Percentiles rank a stretch among this genome's conserved stretches.
Conservation (phyloP, 768 basidiomycete genomes). For the Psilocybe cubensis region DNA sequence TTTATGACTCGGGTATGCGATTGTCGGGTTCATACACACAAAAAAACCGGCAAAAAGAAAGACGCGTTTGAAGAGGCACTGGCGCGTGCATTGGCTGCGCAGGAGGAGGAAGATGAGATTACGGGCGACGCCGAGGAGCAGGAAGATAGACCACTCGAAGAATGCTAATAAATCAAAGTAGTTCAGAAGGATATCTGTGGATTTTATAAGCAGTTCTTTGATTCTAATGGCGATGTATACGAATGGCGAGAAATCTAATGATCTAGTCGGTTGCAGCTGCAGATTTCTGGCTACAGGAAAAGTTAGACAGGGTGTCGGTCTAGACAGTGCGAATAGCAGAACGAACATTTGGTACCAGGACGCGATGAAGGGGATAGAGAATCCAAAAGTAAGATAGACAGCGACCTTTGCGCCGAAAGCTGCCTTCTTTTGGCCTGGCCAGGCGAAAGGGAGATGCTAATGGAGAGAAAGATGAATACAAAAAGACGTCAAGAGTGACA, state of each 20-base stretch:
- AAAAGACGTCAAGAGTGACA: neutral
- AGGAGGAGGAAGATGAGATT: conserved; percentile 8
- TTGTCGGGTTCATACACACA: conserved; percentile 53
- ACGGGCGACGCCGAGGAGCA: conserved; percentile 4
- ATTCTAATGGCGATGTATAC: neutral
- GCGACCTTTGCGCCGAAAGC: conserved; percentile 52
- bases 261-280: conserved; percentile 28
- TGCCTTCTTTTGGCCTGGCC: conserved; percentile 53
- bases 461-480: conserved; percentile 7
- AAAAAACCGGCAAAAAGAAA: conserved; percentile 31
- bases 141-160: neutral
- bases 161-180: neutral
- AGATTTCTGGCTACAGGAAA: conserved; percentile 45
- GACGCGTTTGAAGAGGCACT: conserved; percentile 31
- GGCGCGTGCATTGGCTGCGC: conserved; percentile 24
- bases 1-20: conserved; percentile 70
- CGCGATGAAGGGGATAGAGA: conserved; percentile 70
- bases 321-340: neutral
- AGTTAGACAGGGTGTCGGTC: conserved; percentile 2
- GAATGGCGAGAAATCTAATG: neutral
- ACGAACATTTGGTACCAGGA: conserved; percentile 68
- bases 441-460: conserved; percentile 62
- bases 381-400: conserved; percentile 55
- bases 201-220: neutral
- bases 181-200: neutral